phyloP scores from a whole-genome alignment of 164 flowering plant genomes.

The Buxus sempervirens region DNA sequence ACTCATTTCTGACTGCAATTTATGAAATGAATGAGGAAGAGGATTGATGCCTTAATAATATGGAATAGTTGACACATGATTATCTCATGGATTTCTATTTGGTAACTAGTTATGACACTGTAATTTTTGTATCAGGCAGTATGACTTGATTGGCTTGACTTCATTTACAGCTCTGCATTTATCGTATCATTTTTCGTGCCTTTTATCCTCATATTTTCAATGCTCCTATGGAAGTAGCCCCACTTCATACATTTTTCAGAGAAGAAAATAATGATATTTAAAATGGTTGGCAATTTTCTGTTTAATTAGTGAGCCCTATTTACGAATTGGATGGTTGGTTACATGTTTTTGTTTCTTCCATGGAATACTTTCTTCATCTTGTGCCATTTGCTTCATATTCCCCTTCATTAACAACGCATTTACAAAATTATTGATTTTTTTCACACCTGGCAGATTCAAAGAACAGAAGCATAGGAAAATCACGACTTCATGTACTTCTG shows the following conservation, averaged over 20 bases:
- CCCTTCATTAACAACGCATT: background rate
- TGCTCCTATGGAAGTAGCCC: background rate
- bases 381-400: too few relatives aligned
- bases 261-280: too few relatives aligned
- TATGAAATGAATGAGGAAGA: background rate
- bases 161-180: background rate
- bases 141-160: background rate
- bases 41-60: background rate
- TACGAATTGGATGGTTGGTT: too few relatives aligned
- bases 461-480: constrained; percentile 13
- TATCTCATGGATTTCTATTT: background rate
- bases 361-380: too few relatives aligned
- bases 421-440: background rate
- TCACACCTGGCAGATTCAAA: constrained; percentile 14
- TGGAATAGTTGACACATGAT: background rate
- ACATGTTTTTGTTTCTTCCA: too few relatives aligned
- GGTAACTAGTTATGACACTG: background rate
- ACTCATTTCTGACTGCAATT: background rate
- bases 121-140: background rate
- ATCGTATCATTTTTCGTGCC: background rate
- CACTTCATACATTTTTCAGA: too few relatives aligned
- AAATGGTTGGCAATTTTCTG: too few relatives aligned
- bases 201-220: background rate
- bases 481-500: constrained; percentile 7
- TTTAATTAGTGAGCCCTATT: too few relatives aligned